phyloP scores from a whole-genome alignment of 805 yeast genomes.

The Saturnispora mendoncae region DNA sequence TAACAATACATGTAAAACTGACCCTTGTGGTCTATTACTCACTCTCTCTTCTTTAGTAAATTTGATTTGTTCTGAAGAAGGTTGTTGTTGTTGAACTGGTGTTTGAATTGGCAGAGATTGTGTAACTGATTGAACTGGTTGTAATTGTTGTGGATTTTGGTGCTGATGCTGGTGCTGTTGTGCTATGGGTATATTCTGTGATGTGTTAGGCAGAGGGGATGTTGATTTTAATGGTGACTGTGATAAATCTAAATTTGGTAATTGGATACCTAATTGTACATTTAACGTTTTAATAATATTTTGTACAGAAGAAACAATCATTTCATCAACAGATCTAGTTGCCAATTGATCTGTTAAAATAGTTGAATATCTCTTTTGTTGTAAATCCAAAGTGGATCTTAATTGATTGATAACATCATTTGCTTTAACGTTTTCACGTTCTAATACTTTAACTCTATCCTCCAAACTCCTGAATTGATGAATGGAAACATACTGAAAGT shows the following conservation, averaged over 20 bases:
- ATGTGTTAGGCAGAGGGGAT: too few species aligned
- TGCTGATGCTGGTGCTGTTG: not conserved
- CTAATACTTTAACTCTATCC: conserved; percentile 25
- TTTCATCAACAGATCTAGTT: conserved; percentile 48
- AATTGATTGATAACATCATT: conserved; percentile 29
- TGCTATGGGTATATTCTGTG: not conserved
- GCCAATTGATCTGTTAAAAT: conserved; percentile 53
- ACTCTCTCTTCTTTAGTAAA: conserved; percentile 13
- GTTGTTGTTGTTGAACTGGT: not conserved
- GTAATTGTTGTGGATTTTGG: not conserved
- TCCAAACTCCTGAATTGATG: conserved; percentile 21
- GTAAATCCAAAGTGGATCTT: conserved; percentile 30
- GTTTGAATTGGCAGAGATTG: too few species aligned
- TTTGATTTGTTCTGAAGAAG: not conserved
- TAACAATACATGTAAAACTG: conserved; percentile 54
- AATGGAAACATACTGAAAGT: conserved; percentile 17
- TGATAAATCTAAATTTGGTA: not conserved
- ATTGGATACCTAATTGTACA: not conserved
- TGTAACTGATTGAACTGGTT: too few species aligned
- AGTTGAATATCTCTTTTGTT: conserved; percentile 54
- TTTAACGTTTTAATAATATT: conserved; percentile 40
- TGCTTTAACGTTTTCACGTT: conserved; percentile 22
- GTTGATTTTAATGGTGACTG: not conserved
- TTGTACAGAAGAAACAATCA: conserved; percentile 44
- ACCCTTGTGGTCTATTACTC: conserved; percentile 26